Conservation (phyloP, 1,139 yeast species). For the Nakaseomyces bracarensis region DNA sequence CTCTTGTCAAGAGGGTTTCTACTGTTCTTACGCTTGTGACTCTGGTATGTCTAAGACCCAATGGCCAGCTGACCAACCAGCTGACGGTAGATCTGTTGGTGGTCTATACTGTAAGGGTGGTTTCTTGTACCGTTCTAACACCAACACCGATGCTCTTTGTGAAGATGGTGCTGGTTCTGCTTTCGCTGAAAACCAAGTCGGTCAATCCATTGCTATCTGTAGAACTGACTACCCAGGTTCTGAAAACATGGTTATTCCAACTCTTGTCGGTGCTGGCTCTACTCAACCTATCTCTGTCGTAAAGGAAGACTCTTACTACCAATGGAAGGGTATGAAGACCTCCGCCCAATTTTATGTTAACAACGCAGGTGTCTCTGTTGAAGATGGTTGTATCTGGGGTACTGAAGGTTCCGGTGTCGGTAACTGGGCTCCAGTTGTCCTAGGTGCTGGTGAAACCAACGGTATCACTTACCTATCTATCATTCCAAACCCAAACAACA, state of each 20-base stretch:
- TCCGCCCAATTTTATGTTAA: constrained; percentile 96
- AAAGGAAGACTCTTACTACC: constrained; percentile 65
- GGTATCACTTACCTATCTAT: constrained; percentile 82
- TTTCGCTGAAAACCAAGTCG: constrained; percentile 55
- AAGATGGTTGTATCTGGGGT: constrained; percentile 95
- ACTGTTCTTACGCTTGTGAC: constrained; percentile 95
- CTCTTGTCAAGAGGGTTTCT: constrained; percentile 75
- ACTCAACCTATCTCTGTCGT: constrained; percentile 67
- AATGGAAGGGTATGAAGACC: constrained; percentile 75
- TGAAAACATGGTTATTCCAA: constrained; percentile 95
- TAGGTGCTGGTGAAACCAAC: constrained; percentile 81
- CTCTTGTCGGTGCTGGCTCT: constrained; percentile 64
- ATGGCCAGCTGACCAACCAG: constrained; percentile 84
- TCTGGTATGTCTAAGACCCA: constrained; percentile 96
- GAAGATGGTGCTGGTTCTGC: constrained; percentile 75
- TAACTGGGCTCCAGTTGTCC: constrained; percentile 96
- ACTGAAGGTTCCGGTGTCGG: constrained; percentile 69
- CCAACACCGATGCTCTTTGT: constrained; percentile 58
- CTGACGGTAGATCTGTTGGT: constrained; percentile 83
- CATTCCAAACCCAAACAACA: constrained; percentile 92
- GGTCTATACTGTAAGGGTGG: constrained; percentile 79
- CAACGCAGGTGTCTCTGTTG: constrained; percentile 84
- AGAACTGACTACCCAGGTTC: constrained; percentile 99
- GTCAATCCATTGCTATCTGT: constrained; percentile 71
- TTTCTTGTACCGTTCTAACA: constrained; percentile 68